Evolutionary conservation across 1,284 basidiomycete genomes (phyloP).

Genomic region (Ceratobasidium sp.): DNA sequence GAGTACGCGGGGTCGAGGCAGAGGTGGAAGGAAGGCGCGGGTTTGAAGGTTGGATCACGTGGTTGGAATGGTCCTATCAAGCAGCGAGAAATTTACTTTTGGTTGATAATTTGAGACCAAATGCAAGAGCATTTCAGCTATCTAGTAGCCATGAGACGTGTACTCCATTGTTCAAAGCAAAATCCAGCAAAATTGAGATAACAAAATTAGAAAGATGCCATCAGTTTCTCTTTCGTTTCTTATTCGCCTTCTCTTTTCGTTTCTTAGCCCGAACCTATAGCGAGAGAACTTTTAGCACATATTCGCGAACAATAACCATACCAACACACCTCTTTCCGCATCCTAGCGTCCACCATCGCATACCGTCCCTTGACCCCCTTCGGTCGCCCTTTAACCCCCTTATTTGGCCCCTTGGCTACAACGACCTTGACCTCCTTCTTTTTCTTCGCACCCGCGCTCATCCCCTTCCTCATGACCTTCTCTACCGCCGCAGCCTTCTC

Average conservation of each 20-base stretch:
- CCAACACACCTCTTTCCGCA: slow-evolving; percentile 81
- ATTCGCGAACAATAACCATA: neutral
- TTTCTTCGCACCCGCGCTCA: slow-evolving; percentile 71
- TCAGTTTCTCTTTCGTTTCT: slow-evolving; percentile 66
- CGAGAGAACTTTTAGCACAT: neutral
- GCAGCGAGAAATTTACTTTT: too few relatives aligned
- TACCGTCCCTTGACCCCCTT: slow-evolving; percentile 96
- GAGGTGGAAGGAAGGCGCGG: too few relatives aligned
- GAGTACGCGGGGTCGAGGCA: too few relatives aligned
- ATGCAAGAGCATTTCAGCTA: too few relatives aligned
- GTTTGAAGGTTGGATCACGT: too few relatives aligned
- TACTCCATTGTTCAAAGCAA: too few relatives aligned
- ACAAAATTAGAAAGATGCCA: neutral
- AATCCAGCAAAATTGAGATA: too few relatives aligned
- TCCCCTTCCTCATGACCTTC: slow-evolving; percentile 87
- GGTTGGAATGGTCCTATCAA: too few relatives aligned
- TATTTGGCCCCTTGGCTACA: slow-evolving; percentile 92
- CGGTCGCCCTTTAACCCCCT: slow-evolving; percentile 90
- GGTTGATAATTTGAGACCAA: too few relatives aligned
- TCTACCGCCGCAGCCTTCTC: slow-evolving; percentile 96
- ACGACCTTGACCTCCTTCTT: slow-evolving; percentile 90
- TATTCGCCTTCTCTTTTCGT: slow-evolving; percentile 73
- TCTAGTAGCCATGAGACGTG: too few relatives aligned
- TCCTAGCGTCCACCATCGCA: slow-evolving; percentile 90
- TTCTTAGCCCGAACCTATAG: slow-evolving; percentile 76